These are phyloP conservation scores for Tylopilus plumbeoviolaceoides DNA, from an alignment of 768 basidiomycete genomes.

Conservation along the genomic window DNA sequence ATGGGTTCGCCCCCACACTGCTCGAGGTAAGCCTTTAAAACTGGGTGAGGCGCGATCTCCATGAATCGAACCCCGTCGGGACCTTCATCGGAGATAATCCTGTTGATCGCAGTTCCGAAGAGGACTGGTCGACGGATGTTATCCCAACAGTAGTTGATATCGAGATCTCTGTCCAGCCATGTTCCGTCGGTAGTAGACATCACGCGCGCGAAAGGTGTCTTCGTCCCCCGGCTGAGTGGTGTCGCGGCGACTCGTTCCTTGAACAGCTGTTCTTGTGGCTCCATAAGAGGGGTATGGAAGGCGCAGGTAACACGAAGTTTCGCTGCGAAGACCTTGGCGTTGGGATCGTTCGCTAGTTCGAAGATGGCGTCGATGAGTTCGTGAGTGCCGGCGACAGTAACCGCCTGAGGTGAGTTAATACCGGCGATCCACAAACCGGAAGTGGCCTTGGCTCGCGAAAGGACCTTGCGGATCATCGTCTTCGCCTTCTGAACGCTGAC, in stretches of 20 bases:
- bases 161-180: constrained; percentile 29
- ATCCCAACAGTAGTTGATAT: constrained; percentile 33
- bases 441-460: constrained; percentile 23
- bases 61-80: constrained; percentile 26
- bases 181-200: constrained; percentile 35
- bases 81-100: constrained; percentile 28
- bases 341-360: constrained; percentile 24
- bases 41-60: constrained; percentile 34
- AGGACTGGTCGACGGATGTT: constrained; percentile 34
- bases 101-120: constrained; percentile 32
- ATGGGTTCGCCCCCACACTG: constrained; percentile 32
- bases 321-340: constrained; percentile 24
- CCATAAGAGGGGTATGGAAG: constrained; percentile 36
- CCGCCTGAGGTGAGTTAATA: constrained; percentile 36
- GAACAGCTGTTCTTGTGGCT: constrained; percentile 31
- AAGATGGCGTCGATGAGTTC: constrained; percentile 31
- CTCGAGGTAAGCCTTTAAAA: constrained; percentile 33
- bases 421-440: constrained; percentile 34
- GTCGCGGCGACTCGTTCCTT: constrained; percentile 20
- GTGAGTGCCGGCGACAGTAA: constrained; percentile 31
- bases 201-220: constrained; percentile 21
- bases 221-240: constrained; percentile 17
- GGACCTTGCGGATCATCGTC: constrained; percentile 31
- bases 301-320: constrained; percentile 32
- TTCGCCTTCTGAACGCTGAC: constrained; percentile 31